Evolutionary conservation across 2,329 filamentous ascomycete species (phyloP).

Genomic region (Apiospora rasikravindrae): DNA sequence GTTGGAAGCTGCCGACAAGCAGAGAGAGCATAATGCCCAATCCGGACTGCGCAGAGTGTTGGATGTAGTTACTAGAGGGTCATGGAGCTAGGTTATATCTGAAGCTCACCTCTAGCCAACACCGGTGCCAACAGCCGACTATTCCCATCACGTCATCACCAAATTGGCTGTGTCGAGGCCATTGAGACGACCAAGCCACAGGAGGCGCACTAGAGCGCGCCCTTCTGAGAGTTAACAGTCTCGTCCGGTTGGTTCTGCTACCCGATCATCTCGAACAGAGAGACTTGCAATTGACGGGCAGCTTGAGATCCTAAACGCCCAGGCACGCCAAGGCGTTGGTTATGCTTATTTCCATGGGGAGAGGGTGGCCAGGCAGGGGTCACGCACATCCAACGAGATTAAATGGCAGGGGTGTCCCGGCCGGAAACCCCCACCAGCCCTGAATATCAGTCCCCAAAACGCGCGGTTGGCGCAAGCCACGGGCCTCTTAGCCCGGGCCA

Average conservation of each 20-base stretch:
- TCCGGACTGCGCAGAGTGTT: no score
- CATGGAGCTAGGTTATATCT: neutral
- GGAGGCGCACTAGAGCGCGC: neutral
- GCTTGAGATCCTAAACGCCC: no score
- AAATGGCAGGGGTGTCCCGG: neutral
- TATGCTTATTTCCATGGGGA: neutral
- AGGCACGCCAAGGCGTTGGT: neutral
- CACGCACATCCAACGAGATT: neutral
- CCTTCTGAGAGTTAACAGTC: neutral
- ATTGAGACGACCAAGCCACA: neutral
- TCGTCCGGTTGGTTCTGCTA: neutral
- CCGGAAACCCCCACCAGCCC: neutral
- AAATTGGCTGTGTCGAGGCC: neutral
- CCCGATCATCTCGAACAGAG: neutral
- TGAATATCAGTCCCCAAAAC: neutral
- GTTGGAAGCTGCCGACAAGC: no score
- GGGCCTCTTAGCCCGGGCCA: neutral
- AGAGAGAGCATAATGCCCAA: no score
- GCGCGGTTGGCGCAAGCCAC: neutral
- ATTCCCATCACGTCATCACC: neutral
- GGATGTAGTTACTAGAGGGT: no score
- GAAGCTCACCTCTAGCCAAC: no score
- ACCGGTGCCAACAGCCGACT: no score
- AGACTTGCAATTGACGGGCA: neutral
- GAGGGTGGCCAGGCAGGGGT: neutral